Base-by-base conservation (phyloP, 2,329 filamentous ascomycete genomes). In the Colletotrichum caudatum region DNA sequence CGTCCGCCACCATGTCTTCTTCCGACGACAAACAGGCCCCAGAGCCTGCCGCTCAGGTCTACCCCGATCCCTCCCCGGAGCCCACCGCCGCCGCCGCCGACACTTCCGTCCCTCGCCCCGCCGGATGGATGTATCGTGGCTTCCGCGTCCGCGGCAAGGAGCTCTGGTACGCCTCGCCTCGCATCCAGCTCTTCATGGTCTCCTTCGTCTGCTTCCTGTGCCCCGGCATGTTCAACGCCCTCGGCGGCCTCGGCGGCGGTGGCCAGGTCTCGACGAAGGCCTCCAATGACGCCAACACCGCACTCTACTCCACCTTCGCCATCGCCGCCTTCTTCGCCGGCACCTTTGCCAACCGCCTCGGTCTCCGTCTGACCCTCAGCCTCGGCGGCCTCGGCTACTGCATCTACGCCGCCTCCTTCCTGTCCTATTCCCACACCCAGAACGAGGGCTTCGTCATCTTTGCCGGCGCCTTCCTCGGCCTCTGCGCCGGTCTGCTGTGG, bases 401-500 rank as follows among this genome's bases (percentile, higher is more conserved):
- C 78, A 84, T 95, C 80, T 94, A 95, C 79, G 87, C 92, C 57
- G 88, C 90, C 59, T 89, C 88, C 66, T 92, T 94, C 81, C 85
- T 94, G 51, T 87, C 84, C 82, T 94, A 91, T 82, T 90, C 89
- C 76, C 91, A 94, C 82, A 92, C 85, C 29, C 68, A 84, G 65
- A 92, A 92, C 78, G 82, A 86, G 71, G 91, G 91, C 72, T 95
- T 94, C 82, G 90, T 91, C 78, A 89, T 93, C 76, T 94, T 95
- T 76, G 89, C 93, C 7, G 93, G 93, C 75, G 91, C 90, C 20
- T 86, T 94, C 73, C 89, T 95, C 58, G 93, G 93, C 81, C 83
- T 94, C 69, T 95, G 93, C 78, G 93, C 93, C 58, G 93, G 92
- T 78, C 85, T 95, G 50, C 85, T 96, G 48, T 96, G 93, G 93